Evolutionary conservation across 768 basidiomycete genomes (phyloP), one percentile per base, ranked within the genome.

Genomic region (Myochromella boudieri): DNA sequence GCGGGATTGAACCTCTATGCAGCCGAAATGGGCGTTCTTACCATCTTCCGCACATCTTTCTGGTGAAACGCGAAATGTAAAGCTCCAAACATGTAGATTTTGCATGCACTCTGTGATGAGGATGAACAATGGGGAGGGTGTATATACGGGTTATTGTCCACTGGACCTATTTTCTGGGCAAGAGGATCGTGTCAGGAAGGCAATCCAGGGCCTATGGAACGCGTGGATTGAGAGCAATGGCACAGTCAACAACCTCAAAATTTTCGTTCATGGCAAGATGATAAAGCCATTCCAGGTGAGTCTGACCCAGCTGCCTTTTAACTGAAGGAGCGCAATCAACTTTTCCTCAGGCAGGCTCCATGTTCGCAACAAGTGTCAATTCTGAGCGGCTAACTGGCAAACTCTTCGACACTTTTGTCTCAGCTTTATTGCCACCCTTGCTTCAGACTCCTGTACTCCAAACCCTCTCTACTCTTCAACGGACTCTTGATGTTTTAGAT

Each of bases 11-110:
- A 8, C 2, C 37, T 28, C 24, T 38, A 12, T 24, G 21, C 60
- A 97, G 95, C 95, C 95, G 25, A 99, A 99, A 73, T 99, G 95
- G 95, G 92, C 84, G 3, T 97, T 99, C 65, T 66, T 97, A 29
- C 93, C 95, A 2, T 74, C 71, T 25, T 59, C 75, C 4, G 53
- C 58, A 2, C 75, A 85, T 64, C 71, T 94, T 28, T 86, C 91
- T 5, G 56, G 71, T 3, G 66, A 68, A 29, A 87, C 84, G 1
- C 71, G 64, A 11, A 49, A 58, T 1, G 65, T 82, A 54, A 97
- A 97, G 72, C 72, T 72, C 6, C 68, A 65, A 29, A 85, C 87
- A 12, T 95, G 94, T 69, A 80, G 95, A 53, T 95, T 91, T 64
- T 94, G 92, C 63, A 89, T 97, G 86, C 92, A 97, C 63, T 72